Conservation (phyloP, 2,329 filamentous ascomycete genomes). For the Colletotrichum melonis region DNA sequence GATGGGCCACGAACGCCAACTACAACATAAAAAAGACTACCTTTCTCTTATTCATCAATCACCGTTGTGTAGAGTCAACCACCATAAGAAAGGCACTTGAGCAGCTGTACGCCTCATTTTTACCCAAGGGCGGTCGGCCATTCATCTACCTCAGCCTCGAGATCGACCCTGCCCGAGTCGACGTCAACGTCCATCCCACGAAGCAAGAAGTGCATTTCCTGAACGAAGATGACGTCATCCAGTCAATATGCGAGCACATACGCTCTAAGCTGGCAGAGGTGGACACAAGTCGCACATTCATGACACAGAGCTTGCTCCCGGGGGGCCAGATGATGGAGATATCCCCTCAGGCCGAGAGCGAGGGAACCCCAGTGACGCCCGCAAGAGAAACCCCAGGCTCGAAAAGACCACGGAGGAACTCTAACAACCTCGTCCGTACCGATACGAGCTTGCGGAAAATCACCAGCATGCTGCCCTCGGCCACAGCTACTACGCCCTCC, state of each 20-base stretch:
- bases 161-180: conserved; percentile 90
- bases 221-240: conserved; percentile 96
- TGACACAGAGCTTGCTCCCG: conserved; percentile 90
- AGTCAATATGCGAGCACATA: conserved; percentile 84
- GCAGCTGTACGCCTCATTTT: conserved; percentile 86
- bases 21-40: conserved; percentile 92
- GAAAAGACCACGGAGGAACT: conserved; percentile 53
- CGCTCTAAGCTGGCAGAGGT: conserved; percentile 83
- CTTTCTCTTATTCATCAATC: conserved; percentile 94
- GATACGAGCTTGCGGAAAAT: conserved; percentile 93
- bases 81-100: conserved; percentile 91
- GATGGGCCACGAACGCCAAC: conserved; percentile 91
- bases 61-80: conserved; percentile 90
- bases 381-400: conserved; percentile 48
- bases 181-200: conserved; percentile 97
- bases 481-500: conserved; percentile 45
- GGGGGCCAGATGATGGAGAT: conserved; percentile 59
- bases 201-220: conserved; percentile 97
- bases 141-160: conserved; percentile 94
- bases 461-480: conserved; percentile 89
- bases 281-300: conserved; percentile 93
- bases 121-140: conserved; percentile 94
- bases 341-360: conserved; percentile 38
- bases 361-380: conserved; percentile 41
- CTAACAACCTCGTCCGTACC: conserved; percentile 88